A percentile compares a stretch with the other conserved stretches of the same genome.
Evolutionary conservation across 1,284 basidiomycete genomes (phyloP).

Genomic region (Meira miltonrushii): DNA sequence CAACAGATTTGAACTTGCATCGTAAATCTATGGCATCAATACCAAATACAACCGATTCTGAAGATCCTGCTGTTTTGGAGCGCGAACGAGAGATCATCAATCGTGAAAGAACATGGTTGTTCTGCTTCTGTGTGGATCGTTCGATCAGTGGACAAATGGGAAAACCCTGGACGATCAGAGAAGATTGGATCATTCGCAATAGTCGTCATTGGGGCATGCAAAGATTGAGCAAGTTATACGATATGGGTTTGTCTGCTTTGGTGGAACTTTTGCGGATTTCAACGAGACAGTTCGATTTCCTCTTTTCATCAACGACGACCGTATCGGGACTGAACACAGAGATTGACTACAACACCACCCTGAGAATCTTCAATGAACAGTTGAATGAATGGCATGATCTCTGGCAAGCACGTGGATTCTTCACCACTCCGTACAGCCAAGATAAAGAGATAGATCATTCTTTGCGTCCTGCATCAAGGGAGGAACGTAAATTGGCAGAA

Average conservation of each 20-base stretch:
- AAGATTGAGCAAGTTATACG: slow-evolving; percentile 41
- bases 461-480: not conserved
- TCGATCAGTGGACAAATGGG: slow-evolving; percentile 81
- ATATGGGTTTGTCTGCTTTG: slow-evolving; percentile 42
- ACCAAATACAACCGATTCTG: slow-evolving; percentile 45
- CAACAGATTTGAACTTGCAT: slow-evolving; percentile 89
- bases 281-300: slow-evolving; percentile 78
- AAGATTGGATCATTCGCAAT: slow-evolving; percentile 78
- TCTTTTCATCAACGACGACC: slow-evolving; percentile 77
- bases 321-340: slow-evolving; percentile 79
- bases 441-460: not conserved
- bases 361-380: slow-evolving; percentile 75
- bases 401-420: slow-evolving; percentile 56
- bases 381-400: slow-evolving; percentile 65
- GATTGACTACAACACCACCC: slow-evolving; percentile 76
- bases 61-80: slow-evolving; percentile 52
- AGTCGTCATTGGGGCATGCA: slow-evolving; percentile 63
- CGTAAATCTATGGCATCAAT: slow-evolving; percentile 69
- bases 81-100: slow-evolving; percentile 84
- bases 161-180: slow-evolving; percentile 76
- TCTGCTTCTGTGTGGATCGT: slow-evolving; percentile 83
- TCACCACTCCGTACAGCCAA: slow-evolving; percentile 8
- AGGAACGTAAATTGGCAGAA: slow-evolving; percentile 5
- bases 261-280: slow-evolving; percentile 39
- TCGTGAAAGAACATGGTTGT: slow-evolving; percentile 85